Base-by-base conservation (phyloP, 495 filamentous ascomycete genomes). In the Clohesyomyces aquaticus region DNA sequence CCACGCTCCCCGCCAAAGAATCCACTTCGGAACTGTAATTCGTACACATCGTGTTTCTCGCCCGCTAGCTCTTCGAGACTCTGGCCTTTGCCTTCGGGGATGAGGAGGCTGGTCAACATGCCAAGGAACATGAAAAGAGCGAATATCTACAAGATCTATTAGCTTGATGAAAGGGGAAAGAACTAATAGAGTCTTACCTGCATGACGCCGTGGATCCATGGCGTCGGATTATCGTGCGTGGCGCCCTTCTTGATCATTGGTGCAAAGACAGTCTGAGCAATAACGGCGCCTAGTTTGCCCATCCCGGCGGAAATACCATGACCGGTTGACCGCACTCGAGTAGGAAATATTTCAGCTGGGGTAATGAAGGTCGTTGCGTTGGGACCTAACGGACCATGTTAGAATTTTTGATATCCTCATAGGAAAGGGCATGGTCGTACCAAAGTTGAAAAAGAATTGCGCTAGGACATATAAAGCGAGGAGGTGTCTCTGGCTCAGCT, bases 361-460 rank as follows among this genome's bases (percentile, higher is more conserved):
- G 84, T 78, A 25, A 80, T 75, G 55, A 75, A 76, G 2, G 76
- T 75, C 0, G 76, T 74, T 1, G 77, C 72, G 21, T 77, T 78
- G 11, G 78, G 78, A 11, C 77, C 77, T 75, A 42, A n/a, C n/a
- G n/a, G 19, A 49, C 3, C 10, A 22, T 29, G 55, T 49, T 55
- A 64, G 48, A 22, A 32, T 19, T 25, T 3, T 26, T 10, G 45
- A 22, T 32, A 28, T 0, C 22, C 14, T 14, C 23, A 19, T 1
- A 14, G 42, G 14, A 19, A 19, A 35, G 29, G 42, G 14, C 19
- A 23, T 21, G 18, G 23, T 46, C 55, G 25, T 65, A 10, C 91
- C 86, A 61, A 84, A 92, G 77, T 93, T 93, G 82, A 93, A 93
- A 79, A 91, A 93, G 78, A 91, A 90, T 66, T 93, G 88, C n/a